A percentile compares a stretch with the other conserved stretches of the same genome.
Evolutionary conservation across 164 flowering plant species (phyloP).

Genomic region (Hamamelis virginiana): DNA sequence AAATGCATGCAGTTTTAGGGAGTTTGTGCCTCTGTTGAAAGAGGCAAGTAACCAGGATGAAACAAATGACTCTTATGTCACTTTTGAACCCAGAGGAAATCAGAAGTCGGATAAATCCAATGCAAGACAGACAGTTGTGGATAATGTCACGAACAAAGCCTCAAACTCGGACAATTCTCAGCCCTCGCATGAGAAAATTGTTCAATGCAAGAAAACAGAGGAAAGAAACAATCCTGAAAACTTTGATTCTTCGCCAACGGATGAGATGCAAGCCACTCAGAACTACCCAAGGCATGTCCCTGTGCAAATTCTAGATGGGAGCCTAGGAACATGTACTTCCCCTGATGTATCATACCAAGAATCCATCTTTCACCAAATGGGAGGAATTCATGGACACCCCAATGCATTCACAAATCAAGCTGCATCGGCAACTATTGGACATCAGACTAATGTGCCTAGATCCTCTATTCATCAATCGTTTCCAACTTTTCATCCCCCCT

Average conservation of each 20-base stretch:
- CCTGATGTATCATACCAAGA: slow-evolving; percentile 35
- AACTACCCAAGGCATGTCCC: slow-evolving; percentile 69
- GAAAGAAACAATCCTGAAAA: slow-evolving; percentile 19
- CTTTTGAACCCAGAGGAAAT: slow-evolving; percentile 23
- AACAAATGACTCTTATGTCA: slow-evolving; percentile 31
- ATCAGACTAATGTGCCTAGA: slow-evolving; percentile 35
- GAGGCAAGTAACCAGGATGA: slow-evolving; percentile 27
- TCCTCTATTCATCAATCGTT: slow-evolving; percentile 43
- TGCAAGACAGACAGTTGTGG: slow-evolving; percentile 27
- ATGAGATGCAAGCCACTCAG: slow-evolving; percentile 42
- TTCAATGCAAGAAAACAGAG: slow-evolving; percentile 21
- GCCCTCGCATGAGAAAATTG: slow-evolving; percentile 24
- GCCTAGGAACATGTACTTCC: slow-evolving; percentile 30
- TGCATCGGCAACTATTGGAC: slow-evolving; percentile 42
- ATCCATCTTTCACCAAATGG: slow-evolving; percentile 33
- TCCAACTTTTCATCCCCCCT: slow-evolving; percentile 49
- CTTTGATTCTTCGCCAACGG: slow-evolving; percentile 20
- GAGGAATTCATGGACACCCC: slow-evolving; percentile 29
- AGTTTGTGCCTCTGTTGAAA: slow-evolving; percentile 44
- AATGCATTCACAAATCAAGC: slow-evolving; percentile 33
- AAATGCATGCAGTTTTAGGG: slow-evolving; percentile 36
- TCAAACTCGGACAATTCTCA: slow-evolving; percentile 20
- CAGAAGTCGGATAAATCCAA: slow-evolving; percentile 25
- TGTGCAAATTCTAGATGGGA: slow-evolving; percentile 63
- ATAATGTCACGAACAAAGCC: slow-evolving; percentile 27